Percentiles rank a stretch among this genome's conserved stretches.
These are phyloP conservation scores for Aspergillus tamarii DNA, from an alignment of 2,329 filamentous ascomycete species.

Conservation along the genomic window DNA sequence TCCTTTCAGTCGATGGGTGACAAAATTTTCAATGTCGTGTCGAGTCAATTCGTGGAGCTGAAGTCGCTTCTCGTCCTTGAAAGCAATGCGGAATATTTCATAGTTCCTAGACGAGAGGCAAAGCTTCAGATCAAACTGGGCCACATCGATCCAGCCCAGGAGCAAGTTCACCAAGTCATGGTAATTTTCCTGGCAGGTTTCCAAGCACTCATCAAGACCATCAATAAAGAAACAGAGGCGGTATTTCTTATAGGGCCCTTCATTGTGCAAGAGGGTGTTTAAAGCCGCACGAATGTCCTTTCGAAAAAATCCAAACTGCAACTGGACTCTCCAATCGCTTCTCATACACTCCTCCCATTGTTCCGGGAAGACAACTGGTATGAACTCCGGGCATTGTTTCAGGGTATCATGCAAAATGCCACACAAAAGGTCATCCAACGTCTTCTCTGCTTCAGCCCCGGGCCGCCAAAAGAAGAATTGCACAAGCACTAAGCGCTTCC, in stretches of 20 bases:
- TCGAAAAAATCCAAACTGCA: background rate
- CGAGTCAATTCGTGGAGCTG: constrained; percentile 1
- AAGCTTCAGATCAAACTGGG: background rate
- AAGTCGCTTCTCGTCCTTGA: background rate
- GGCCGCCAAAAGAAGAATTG: constrained; percentile 49
- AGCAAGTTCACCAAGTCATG: background rate
- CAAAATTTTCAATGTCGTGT: background rate
- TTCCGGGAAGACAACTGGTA: constrained; percentile 23
- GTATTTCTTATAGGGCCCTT: background rate
- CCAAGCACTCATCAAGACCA: constrained; percentile 23
- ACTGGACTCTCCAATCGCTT: background rate
- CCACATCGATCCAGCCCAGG: background rate
- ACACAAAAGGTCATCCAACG: constrained; percentile 45
- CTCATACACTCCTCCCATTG: constrained; percentile 11
- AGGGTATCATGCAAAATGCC: constrained; percentile 42
- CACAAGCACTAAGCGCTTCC: constrained; percentile 32
- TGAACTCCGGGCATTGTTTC: constrained; percentile 33
- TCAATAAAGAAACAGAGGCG: constrained; percentile 25
- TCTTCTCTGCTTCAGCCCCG: constrained; percentile 45
- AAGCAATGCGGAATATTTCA: background rate
- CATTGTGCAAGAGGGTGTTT: background rate
- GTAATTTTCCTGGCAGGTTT: constrained; percentile 16
- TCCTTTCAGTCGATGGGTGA: background rate
- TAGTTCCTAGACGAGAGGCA: background rate
- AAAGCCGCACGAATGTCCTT: background rate